Base-by-base conservation (phyloP, 768 basidiomycete genomes). In the Tephrocybe sp. region DNA sequence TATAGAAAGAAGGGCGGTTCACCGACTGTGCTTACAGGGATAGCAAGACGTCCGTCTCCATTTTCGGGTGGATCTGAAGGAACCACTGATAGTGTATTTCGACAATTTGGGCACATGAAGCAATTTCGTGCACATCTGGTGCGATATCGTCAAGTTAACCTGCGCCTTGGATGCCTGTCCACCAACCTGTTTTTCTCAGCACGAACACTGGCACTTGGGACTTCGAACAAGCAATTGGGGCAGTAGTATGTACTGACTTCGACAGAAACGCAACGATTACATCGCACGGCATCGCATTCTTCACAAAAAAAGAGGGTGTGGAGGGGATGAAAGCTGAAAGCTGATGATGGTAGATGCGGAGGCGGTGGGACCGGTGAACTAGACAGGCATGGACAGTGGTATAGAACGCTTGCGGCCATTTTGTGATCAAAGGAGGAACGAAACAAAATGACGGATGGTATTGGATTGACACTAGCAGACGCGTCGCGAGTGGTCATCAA, bases 201-300 rank as follows among this genome's bases (percentile, higher is more conserved):
- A 47, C 97, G 78, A n/a, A 99, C 97, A 60, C 93, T 97, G 2
- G 97, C 97, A 64, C 88, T 93, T 1, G 97, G 95, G 10, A 99
- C 97, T 64, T 99, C 97, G 66, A 98, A 99, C 15, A 97, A 76
- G 66, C 97, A 99, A 65, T 95, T 94, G 25, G 97, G 97, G 64
- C 97, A 99, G 67, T 92, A 97, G 66, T 98, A 99, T 36, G 91
- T 91, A 64, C 91, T 90, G 64, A 98, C 89, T 80, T 99, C 97
- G 37, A 92, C 75, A 7, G 85, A 79, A 2, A 95, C 91, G 59
- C 97, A 99, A 55, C 85, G 80, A 64, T 97, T 90, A 63, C 97
- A 99, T 49, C 94, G 76, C 37, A 99, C 80, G 1, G 90, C 87
- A 67, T 98, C 95, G 67, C 97, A 99, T 78, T 98, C 95, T 68